Percentiles rank a stretch among this genome's conserved stretches.
Conservation (phyloP, 352 stramenopile genomes). For the Globisporangium emineosum region DNA sequence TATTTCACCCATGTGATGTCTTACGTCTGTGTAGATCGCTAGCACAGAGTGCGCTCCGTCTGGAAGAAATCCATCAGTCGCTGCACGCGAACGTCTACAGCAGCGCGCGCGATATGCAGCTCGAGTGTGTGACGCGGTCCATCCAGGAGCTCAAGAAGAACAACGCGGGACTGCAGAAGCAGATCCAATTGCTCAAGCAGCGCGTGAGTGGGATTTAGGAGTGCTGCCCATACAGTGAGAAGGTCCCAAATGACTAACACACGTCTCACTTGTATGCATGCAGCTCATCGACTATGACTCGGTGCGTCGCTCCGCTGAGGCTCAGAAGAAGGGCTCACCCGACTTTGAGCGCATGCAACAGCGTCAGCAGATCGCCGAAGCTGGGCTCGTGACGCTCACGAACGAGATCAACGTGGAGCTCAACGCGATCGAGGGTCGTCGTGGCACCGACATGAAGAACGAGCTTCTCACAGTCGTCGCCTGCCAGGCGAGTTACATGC, state of each 20-base stretch:
- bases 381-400: conserved; percentile 45
- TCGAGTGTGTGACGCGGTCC: conserved; percentile 35
- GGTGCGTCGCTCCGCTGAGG: conserved; percentile 57
- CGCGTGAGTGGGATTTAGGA: conserved; percentile 22
- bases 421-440: conserved; percentile 53
- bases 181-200: conserved; percentile 51
- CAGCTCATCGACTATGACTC: conserved; percentile 75
- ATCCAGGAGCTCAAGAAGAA: conserved; percentile 38
- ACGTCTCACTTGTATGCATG: neutral
- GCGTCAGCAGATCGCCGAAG: conserved; percentile 42
- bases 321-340: conserved; percentile 50
- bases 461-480: conserved; percentile 74
- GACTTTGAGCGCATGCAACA: conserved; percentile 74
- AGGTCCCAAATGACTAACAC: neutral
- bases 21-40: conserved; percentile 26
- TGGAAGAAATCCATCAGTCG: conserved; percentile 61
- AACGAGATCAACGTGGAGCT: conserved; percentile 67
- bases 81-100: conserved; percentile 44
- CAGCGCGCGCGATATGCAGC: conserved; percentile 43
- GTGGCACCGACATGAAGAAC: conserved; percentile 70
- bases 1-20: neutral
- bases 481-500: conserved; percentile 31
- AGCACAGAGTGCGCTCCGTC: conserved; percentile 44
- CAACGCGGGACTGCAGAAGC: conserved; percentile 37
- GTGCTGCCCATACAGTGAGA: neutral